These are phyloP conservation scores for Citrullus colocynthis DNA, from an alignment of 306 rosid species.

Conservation along the genomic window DNA sequence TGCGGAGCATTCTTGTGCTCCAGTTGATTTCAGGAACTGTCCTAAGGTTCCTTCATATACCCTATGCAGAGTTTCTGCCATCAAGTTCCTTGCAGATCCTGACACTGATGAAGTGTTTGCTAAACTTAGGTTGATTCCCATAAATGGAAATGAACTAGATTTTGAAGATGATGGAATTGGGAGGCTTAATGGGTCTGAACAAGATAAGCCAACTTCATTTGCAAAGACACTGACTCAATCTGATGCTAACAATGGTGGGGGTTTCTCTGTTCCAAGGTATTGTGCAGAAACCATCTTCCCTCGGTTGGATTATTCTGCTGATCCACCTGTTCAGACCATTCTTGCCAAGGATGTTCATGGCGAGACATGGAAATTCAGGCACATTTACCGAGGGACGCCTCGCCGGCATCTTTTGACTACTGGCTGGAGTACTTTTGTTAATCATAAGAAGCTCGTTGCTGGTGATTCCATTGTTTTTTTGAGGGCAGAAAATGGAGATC, in stretches of 20 bases:
- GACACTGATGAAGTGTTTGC: constrained; percentile 81
- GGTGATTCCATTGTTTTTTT: constrained; percentile 86
- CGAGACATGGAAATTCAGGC: constrained; percentile 83
- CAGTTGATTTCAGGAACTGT: constrained; percentile 46
- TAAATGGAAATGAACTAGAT: constrained; percentile 16
- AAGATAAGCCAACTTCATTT: constrained; percentile 62
- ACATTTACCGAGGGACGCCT: constrained; percentile 90
- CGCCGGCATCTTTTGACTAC: constrained; percentile 91
- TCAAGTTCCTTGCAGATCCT: constrained; percentile 78
- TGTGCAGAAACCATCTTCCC: constrained; percentile 94
- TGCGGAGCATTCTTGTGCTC: constrained; percentile 75
- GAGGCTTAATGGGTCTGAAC: constrained; percentile 39
- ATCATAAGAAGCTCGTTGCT: constrained; percentile 80
- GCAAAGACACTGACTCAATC: constrained; percentile 90
- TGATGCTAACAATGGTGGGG: constrained; percentile 95
- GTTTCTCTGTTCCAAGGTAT: constrained; percentile 85
- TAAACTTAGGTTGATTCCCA: constrained; percentile 45
- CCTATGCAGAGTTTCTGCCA: constrained; percentile 45
- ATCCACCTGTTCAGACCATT: constrained; percentile 82
- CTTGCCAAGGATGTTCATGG: constrained; percentile 89
- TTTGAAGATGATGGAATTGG: constrained; percentile 33
- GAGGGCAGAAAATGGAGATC: constrained; percentile 75
- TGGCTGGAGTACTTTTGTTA: constrained; percentile 94
- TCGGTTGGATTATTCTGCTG: constrained; percentile 55
- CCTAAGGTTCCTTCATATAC: constrained; percentile 43